Evolutionary conservation across 306 rosid genomes (phyloP).

Genomic region (Sicyos edulis): DNA sequence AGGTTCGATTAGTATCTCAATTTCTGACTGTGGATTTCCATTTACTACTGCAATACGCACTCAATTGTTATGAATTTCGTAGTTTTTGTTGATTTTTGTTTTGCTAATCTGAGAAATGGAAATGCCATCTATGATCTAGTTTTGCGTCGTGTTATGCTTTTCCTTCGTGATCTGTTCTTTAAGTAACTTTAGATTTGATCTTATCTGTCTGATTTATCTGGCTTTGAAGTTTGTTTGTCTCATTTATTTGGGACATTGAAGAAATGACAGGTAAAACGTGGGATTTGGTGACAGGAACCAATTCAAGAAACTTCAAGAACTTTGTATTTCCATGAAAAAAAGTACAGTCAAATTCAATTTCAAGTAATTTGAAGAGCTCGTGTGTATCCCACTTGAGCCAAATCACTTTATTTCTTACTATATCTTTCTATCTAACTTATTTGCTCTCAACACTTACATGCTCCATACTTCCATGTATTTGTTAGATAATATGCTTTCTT

Average conservation of each 20-base stretch:
- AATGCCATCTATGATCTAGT: slow-evolving; percentile 3
- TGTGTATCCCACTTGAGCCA: background rate
- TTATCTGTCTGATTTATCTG: background rate
- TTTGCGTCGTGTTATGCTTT: background rate
- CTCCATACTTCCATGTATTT: background rate
- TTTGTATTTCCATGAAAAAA: background rate
- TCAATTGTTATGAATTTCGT: background rate
- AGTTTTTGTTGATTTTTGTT: slow-evolving; percentile 10
- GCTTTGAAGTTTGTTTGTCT: background rate
- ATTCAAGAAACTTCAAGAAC: background rate
- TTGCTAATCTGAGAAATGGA: background rate
- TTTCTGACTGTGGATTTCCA: background rate
- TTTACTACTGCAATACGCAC: background rate
- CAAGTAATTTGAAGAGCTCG: background rate
- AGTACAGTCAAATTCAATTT: background rate
- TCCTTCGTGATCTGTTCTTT: background rate
- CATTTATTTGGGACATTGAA: background rate
- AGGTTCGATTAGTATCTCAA: slow-evolving; percentile 4
- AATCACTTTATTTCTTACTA: no score
- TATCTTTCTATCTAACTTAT: no score
- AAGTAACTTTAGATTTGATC: background rate
- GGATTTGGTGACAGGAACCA: background rate
- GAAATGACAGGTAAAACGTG: background rate
- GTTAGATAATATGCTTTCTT: background rate
- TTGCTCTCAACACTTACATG: background rate